Evolutionary conservation across 2,329 filamentous ascomycete species (phyloP).

Genomic region (Apiospora rasikravindrae): DNA sequence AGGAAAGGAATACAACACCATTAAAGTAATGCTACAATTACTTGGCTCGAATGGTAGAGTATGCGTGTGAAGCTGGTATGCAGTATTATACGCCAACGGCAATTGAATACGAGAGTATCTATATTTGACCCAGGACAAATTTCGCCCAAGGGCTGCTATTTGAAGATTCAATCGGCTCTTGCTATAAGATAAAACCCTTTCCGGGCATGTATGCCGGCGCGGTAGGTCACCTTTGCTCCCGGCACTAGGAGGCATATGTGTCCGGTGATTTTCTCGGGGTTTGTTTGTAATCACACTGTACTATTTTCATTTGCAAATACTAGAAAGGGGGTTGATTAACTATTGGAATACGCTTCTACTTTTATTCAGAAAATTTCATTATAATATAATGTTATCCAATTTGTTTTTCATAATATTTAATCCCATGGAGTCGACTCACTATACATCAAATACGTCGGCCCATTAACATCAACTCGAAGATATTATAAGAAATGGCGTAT

Average conservation of each 20-base stretch:
- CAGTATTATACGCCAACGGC: fast-evolving
- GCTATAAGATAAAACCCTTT: neutral
- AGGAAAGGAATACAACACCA: neutral
- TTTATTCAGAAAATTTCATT: too few species aligned
- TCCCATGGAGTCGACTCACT: too few species aligned
- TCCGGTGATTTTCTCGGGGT: neutral
- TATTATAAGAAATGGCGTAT: neutral
- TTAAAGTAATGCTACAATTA: neutral
- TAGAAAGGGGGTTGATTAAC: too few species aligned
- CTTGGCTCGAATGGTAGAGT: neutral
- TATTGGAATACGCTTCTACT: too few species aligned
- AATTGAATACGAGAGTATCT: neutral
- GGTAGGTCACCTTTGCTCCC: neutral
- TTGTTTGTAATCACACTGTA: neutral
- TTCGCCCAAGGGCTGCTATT: neutral
- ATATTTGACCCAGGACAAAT: fast-evolving
- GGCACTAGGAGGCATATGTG: neutral
- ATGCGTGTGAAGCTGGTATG: neutral
- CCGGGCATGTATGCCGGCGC: neutral
- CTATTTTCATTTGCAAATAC: too few species aligned
- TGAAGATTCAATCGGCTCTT: neutral
- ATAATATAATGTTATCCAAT: too few species aligned
- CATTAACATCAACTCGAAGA: too few species aligned
- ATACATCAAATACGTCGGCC: too few species aligned
- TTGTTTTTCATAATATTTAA: too few species aligned